Evolutionary conservation across 371 early-diverging fungal genomes (phyloP).

Genomic region (Conidiobolus incongruus): DNA sequence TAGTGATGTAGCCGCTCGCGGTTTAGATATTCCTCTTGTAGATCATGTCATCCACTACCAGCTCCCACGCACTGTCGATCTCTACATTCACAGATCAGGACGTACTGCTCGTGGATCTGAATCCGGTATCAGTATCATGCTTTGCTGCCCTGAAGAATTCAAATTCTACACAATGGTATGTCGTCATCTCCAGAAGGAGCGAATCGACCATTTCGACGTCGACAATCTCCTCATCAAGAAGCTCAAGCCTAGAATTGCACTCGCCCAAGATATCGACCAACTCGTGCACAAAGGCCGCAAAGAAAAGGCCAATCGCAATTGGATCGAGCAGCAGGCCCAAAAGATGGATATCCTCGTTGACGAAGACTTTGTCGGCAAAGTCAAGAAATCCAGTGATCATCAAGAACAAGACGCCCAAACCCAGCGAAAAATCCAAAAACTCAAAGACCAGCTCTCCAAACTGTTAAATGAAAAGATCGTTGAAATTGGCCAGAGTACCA

Average conservation of each 20-base stretch:
- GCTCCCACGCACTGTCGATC: conserved; percentile 57
- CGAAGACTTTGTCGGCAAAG: conserved; percentile 37
- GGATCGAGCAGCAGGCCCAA: conserved; percentile 68
- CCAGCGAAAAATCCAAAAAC: no score
- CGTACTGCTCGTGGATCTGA: conserved; percentile 71
- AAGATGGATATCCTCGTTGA: conserved; percentile 66
- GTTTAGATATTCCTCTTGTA: conserved; percentile 66
- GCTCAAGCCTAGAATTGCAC: conserved; percentile 39
- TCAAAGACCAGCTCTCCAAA: no score
- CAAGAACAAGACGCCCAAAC: no score
- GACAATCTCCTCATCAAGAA: conserved; percentile 28
- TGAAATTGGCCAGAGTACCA: no score
- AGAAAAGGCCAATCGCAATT: conserved; percentile 21
- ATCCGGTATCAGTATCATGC: conserved; percentile 59
- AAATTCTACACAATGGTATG: conserved; percentile 55
- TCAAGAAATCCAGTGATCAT: no score
- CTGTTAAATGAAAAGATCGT: no score
- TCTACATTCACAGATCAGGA: conserved; percentile 73
- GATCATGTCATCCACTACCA: conserved; percentile 80
- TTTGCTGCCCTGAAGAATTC: conserved; percentile 68
- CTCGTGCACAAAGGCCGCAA: conserved; percentile 52
- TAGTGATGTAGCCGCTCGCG: conserved; percentile 81
- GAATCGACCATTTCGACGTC: conserved; percentile 43
- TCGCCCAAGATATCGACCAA: conserved; percentile 61
- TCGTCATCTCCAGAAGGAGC: conserved; percentile 34